Base-by-base conservation (phyloP, 768 basidiomycete genomes). In the Tulasnella sp. region DNA sequence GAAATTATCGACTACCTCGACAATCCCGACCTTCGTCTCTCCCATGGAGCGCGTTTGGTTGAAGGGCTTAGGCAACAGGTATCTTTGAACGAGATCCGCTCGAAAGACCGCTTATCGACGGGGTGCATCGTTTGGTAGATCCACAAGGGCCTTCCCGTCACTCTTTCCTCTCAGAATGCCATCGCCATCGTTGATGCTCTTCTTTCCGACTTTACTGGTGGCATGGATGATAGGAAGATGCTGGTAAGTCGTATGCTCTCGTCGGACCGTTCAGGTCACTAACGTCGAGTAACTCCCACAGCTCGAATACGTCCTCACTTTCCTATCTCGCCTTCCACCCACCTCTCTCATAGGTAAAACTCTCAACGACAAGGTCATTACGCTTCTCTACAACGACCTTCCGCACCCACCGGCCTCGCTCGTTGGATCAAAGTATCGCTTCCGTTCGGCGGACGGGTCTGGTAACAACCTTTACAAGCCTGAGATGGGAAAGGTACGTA, bases 191-290 rank as follows among this genome's bases (percentile, higher is more conserved):
- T 42, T 37, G n/a, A 70, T 35, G 69, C 52, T n/a, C 44, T 70
- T 52, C 11, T 35, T 16, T 3, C 65, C 47, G 52, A 39, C 37
- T 26, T 36, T 16, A 8, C 35, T 52, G 69, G 69, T 36, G 81
- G 82, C 8, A 81, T 92, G 26, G 90, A 94, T 79, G 92, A 94
- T 77, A 84, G 92, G 68, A 90, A 91, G 79, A 83, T 91, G 78
- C 80, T 89, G 62, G 92, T 91, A 68, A 68, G 88, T 81, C 62
- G 14, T 37, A 14, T 63, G 7, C 67, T 26, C 62, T 32, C 32
- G 14, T 35, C 17, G n/a, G 63, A n/a, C 66, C n/a, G 41, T 35
- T 40, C 34, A 2, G 5, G 67, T 22, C 11, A 47, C 39, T 62
- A n/a, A 73, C 17, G 29, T 12, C 3, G 12, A 1, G 52, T 29